Evolutionary conservation across 768 basidiomycete species (phyloP).

Genomic region (Nidula microcarpa): DNA sequence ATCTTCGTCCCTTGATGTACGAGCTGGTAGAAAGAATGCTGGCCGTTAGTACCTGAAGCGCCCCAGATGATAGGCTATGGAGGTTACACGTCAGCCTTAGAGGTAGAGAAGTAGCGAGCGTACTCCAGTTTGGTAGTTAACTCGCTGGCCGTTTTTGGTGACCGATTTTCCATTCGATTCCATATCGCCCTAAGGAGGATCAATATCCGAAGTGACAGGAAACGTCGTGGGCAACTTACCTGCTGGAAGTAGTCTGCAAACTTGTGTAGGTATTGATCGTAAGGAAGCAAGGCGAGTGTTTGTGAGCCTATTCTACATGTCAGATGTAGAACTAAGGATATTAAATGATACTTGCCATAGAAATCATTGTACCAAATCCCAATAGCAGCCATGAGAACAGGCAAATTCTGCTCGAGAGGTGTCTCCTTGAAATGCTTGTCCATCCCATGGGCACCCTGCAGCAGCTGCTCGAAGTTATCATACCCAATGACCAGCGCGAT

Average conservation of each 20-base stretch:
- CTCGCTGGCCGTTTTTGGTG: constrained; percentile 90
- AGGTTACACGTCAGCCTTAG: constrained; percentile 1
- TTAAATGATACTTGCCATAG: constrained; percentile 48
- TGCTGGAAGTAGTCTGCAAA: constrained; percentile 99
- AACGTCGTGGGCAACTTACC: constrained; percentile 7
- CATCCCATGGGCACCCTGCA: constrained; percentile 95
- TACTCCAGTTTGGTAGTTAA: constrained; percentile 96
- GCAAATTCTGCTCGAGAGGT: constrained; percentile 85
- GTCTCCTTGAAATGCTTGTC: constrained; percentile 95
- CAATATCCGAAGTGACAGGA: too few relatives aligned
- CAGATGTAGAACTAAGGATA: neutral
- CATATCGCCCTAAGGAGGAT: constrained; percentile 72
- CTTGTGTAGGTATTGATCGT: constrained; percentile 99
- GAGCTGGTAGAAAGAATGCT: constrained; percentile 99
- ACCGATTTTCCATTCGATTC: constrained; percentile 98
- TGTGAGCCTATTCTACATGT: constrained; percentile 60
- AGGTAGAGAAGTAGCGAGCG: neutral
- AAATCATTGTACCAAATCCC: constrained; percentile 99
- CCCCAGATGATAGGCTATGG: constrained; percentile 97
- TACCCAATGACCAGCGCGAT: constrained; percentile 93
- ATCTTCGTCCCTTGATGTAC: constrained; percentile 92
- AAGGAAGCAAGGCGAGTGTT: constrained; percentile 92
- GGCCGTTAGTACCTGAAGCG: constrained; percentile 96
- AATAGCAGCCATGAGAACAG: constrained; percentile 83
- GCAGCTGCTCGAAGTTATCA: constrained; percentile 87